Percentiles rank a stretch among this genome's conserved stretches.
These are phyloP conservation scores for Pseudevernia furfuracea DNA, from an alignment of 495 filamentous ascomycete genomes.

Conservation along the genomic window DNA sequence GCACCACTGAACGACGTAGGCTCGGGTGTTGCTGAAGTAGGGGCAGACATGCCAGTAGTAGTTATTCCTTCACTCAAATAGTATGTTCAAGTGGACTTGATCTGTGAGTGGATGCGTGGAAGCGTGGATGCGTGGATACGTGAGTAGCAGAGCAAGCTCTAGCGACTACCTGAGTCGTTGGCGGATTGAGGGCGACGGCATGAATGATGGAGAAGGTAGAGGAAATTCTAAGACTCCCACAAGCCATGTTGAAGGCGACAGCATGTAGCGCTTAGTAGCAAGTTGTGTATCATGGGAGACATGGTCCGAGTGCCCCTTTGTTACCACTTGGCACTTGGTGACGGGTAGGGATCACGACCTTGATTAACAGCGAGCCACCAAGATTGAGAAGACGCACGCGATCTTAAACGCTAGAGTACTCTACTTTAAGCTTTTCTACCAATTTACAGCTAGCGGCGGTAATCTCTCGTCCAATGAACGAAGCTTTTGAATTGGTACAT, in stretches of 20 bases:
- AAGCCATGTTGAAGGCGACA: neutral
- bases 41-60: slow-evolving; percentile 9
- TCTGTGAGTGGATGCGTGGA: neutral
- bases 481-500: neutral
- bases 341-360: slow-evolving; percentile 5
- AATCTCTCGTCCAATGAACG: slow-evolving; percentile 7
- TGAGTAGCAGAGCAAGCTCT: neutral
- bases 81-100: neutral
- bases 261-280: neutral
- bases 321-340: neutral
- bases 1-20: slow-evolving; percentile 32
- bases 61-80: neutral
- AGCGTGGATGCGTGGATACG: neutral
- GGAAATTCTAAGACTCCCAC: neutral
- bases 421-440: slow-evolving; percentile 15
- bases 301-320: neutral
- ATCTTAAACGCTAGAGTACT: slow-evolving; percentile 9
- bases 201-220: neutral
- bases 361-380: slow-evolving; percentile 6
- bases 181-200: neutral
- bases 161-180: slow-evolving; percentile 4
- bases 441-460: slow-evolving; percentile 9
- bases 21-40: slow-evolving; percentile 24
- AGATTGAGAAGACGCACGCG: slow-evolving; percentile 11
- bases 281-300: neutral